A percentile compares a stretch with the other conserved stretches of the same genome.
Conservation (phyloP, 257 asterid species). For the Solanum lycopersicoides region DNA sequence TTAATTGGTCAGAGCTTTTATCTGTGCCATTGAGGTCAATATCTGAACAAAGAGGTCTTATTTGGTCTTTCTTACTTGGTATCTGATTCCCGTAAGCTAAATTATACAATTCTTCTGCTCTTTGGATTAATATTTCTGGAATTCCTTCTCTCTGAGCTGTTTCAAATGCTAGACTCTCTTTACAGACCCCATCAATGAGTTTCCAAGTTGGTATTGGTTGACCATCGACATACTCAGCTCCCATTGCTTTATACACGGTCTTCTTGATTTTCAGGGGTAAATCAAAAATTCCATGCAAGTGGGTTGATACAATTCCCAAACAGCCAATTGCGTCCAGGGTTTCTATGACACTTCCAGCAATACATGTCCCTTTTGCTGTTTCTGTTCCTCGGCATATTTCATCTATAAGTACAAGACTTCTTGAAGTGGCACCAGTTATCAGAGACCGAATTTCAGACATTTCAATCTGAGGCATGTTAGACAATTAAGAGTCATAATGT, state of each 20-base stretch:
- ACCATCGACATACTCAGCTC: constrained; percentile 45
- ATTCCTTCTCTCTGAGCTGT: constrained; percentile 91
- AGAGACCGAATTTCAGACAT: constrained; percentile 95
- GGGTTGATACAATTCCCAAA: constrained; percentile 87
- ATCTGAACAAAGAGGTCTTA: constrained; percentile 5
- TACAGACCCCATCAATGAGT: constrained; percentile 74
- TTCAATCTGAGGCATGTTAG: constrained; percentile 55
- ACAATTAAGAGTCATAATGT: not conserved
- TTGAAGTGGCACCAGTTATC: constrained; percentile 60
- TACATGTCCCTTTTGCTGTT: constrained; percentile 95
- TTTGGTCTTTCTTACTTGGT: not conserved
- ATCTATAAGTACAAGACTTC: constrained; percentile 86
- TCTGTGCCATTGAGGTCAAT: constrained; percentile 3
- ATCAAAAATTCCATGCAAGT: constrained; percentile 89
- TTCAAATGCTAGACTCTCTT: constrained; percentile 96
- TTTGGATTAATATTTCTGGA: constrained; percentile 47
- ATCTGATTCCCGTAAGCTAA: constrained; percentile 37
- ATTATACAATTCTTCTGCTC: constrained; percentile 68
- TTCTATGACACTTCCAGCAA: constrained; percentile 93
- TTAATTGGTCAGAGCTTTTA: constrained; percentile 3
- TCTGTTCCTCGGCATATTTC: constrained; percentile 98
- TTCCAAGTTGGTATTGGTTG: constrained; percentile 82
- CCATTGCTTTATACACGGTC: constrained; percentile 74
- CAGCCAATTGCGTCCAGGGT: constrained; percentile 62
- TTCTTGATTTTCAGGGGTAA: constrained; percentile 48